These are phyloP conservation scores for Ganoderma sp. DNA, from an alignment of 1,284 basidiomycete genomes.

Conservation along the genomic window DNA sequence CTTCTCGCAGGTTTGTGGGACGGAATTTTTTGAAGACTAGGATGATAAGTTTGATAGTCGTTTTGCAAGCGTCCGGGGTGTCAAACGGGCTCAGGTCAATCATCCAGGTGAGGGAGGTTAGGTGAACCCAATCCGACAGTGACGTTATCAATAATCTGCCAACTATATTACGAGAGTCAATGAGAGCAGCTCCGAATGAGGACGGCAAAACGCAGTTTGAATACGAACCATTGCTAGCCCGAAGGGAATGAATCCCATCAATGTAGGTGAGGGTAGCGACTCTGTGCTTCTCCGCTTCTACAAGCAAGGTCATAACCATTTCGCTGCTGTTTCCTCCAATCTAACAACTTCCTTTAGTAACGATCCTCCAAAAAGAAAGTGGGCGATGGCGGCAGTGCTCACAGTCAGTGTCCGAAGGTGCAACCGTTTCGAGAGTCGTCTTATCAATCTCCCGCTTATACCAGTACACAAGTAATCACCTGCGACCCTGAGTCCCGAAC, in stretches of 20 bases:
- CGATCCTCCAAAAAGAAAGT: background rate
- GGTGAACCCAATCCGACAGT: background rate
- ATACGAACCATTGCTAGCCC: background rate
- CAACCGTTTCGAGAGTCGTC: background rate
- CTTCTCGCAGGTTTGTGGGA: background rate
- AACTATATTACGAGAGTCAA: background rate
- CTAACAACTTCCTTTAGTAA: background rate
- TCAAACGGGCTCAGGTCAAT: background rate
- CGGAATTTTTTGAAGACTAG: background rate
- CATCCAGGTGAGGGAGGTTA: background rate
- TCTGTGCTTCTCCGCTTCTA: background rate
- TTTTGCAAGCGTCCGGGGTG: background rate
- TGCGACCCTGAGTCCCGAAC: background rate
- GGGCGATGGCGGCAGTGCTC: background rate
- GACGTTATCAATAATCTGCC: background rate
- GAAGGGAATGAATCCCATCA: background rate
- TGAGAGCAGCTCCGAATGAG: background rate
- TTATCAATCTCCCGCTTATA: background rate
- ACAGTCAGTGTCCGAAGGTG: background rate
- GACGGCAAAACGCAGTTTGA: background rate
- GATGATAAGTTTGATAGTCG: background rate
- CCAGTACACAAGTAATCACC: too few relatives aligned
- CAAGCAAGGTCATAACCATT: background rate
- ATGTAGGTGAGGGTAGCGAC: background rate
- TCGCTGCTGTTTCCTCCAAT: background rate